These are phyloP conservation scores for Sapria himalayana DNA, from an alignment of 345 rosid species.

Conservation along the genomic window DNA sequence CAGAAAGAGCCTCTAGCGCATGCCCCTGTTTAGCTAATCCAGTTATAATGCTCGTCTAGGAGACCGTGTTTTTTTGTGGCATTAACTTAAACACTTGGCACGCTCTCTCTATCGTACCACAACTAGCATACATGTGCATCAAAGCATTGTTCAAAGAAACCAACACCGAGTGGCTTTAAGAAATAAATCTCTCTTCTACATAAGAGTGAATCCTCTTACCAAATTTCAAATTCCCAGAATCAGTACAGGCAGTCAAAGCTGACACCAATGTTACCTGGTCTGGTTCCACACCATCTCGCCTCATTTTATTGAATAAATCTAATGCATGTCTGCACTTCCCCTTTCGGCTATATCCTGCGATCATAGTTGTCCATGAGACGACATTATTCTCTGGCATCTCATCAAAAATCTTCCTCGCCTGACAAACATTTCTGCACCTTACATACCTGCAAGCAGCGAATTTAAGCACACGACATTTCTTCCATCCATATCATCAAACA, in stretches of 20 bases:
- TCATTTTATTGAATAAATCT: conserved; percentile 16
- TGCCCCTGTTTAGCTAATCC: conserved; percentile 23
- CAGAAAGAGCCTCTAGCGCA: conserved; percentile 16
- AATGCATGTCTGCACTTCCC: conserved; percentile 18
- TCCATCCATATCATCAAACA: conserved; percentile 24
- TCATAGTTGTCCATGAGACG: conserved; percentile 25
- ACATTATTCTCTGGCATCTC: conserved; percentile 19
- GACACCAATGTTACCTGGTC: conserved; percentile 20
- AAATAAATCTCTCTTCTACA: conserved; percentile 6
- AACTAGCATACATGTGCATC: conserved; percentile 29
- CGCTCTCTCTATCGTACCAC: conserved; percentile 23
- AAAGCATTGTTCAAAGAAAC: conserved; percentile 21
- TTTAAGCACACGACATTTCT: conserved; percentile 21
- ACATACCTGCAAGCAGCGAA: conserved; percentile 18
- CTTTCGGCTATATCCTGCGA: conserved; percentile 15
- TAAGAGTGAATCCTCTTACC: conserved; percentile 23
- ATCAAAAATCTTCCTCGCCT: conserved; percentile 13
- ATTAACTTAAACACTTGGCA: conserved; percentile 15
- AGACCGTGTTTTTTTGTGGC: conserved; percentile 13
- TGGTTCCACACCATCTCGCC: conserved; percentile 12
- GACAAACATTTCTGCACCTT: conserved; percentile 13
- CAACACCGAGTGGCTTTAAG: conserved; percentile 6
- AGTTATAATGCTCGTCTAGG: conserved; percentile 23
- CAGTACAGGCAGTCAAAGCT: conserved; percentile 23
- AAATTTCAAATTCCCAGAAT: conserved; percentile 15